Percentiles rank a stretch among this genome's conserved stretches.
Conservation (phyloP, 1,284 basidiomycete species). For the Phylloboletellus chloephorus region DNA sequence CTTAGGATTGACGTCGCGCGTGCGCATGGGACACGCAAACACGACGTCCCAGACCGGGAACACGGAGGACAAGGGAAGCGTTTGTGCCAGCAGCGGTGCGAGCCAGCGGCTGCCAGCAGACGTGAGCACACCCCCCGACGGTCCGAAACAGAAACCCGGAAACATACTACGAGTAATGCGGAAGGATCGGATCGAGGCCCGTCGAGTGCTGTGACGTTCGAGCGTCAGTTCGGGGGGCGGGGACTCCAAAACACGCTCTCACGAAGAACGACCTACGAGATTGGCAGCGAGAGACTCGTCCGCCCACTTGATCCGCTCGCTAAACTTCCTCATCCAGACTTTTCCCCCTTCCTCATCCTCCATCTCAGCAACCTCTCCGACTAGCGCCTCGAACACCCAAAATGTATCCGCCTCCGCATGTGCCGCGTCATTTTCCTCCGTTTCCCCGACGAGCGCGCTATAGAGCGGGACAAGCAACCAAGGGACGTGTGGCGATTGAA, state of each 20-base stretch:
- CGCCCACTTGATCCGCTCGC: slow-evolving; percentile 57
- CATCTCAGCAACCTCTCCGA: slow-evolving; percentile 67
- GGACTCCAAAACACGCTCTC: neutral
- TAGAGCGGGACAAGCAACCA: slow-evolving; percentile 68
- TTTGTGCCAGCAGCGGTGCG: slow-evolving; percentile 66
- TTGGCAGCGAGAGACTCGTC: slow-evolving; percentile 58
- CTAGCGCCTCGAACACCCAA: slow-evolving; percentile 71
- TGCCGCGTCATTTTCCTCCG: slow-evolving; percentile 52
- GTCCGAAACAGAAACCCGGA: slow-evolving; percentile 1
- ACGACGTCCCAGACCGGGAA: slow-evolving; percentile 66
- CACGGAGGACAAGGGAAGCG: slow-evolving; percentile 56
- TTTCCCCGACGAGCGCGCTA: slow-evolving; percentile 54
- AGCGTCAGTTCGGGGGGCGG: slow-evolving; percentile 5
- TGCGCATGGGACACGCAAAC: slow-evolving; percentile 53
- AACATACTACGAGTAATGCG: slow-evolving; percentile 76
- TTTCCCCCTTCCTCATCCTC: slow-evolving; percentile 59
- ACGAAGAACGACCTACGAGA: slow-evolving; percentile 44
- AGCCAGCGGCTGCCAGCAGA: slow-evolving; percentile 59
- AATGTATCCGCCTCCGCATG: slow-evolving; percentile 77
- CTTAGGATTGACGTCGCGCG: slow-evolving; percentile 53
- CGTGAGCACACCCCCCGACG: neutral
- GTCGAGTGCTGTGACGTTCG: slow-evolving; percentile 41
- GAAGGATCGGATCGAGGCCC: slow-evolving; percentile 64
- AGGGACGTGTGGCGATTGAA: slow-evolving; percentile 59
- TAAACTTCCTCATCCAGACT: slow-evolving; percentile 59